Conservation (phyloP, 495 filamentous ascomycete species). For the Hyaloscypha bicolor region DNA sequence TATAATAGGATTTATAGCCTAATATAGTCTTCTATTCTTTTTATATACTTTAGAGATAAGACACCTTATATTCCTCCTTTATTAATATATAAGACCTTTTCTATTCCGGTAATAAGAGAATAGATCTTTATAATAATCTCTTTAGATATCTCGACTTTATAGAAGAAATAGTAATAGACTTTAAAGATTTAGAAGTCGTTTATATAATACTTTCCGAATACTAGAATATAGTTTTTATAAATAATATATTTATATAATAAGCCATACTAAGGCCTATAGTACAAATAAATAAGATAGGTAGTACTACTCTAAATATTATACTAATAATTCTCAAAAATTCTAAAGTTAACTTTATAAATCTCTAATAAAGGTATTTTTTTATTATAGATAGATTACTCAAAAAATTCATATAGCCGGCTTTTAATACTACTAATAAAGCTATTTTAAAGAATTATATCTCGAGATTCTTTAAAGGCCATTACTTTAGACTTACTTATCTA, state of each 20-base stretch:
- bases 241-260: constrained; percentile 23
- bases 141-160: constrained; percentile 15
- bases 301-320: constrained; percentile 7
- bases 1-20: constrained; percentile 25
- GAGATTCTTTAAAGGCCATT: constrained; percentile 1
- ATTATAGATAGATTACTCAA: neutral
- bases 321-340: neutral
- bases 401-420: neutral
- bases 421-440: constrained; percentile 11
- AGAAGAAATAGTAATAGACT: constrained; percentile 28
- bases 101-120: constrained; percentile 32
- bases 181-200: constrained; percentile 29
- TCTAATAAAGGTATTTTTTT: neutral
- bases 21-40: constrained; percentile 23
- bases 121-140: constrained; percentile 25
- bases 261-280: constrained; percentile 19
- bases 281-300: constrained; percentile 24
- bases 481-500: constrained; percentile 1
- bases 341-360: constrained; percentile 1
- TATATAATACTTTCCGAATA: constrained; percentile 9
- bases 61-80: constrained; percentile 32
- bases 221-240: constrained; percentile 26
- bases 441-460: neutral
- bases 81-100: constrained; percentile 31
- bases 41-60: constrained; percentile 25